Conservation (phyloP, 768 basidiomycete species). For the Suillus americanus region DNA sequence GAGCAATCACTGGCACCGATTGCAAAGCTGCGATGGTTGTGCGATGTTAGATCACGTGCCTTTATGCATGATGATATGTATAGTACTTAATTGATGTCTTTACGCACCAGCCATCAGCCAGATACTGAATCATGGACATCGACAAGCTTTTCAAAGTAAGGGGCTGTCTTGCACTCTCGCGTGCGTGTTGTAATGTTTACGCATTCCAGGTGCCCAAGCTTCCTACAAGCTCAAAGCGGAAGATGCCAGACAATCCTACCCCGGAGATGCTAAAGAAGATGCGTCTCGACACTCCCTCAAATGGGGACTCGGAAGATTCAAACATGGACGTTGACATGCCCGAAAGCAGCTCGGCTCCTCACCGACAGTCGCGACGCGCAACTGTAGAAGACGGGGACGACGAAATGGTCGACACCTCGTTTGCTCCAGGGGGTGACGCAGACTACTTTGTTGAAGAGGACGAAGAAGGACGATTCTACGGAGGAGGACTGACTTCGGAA, state of each 20-base stretch:
- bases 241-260: constrained; percentile 73
- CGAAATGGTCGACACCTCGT: constrained; percentile 38
- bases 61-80: no score
- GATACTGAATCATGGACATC: constrained; percentile 40
- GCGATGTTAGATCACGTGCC: background rate
- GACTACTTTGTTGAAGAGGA: constrained; percentile 92
- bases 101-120: background rate
- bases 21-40: no score
- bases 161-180: background rate
- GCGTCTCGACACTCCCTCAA: constrained; percentile 46
- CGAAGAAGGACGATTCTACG: constrained; percentile 89
- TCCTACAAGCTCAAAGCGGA: constrained; percentile 65
- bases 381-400: constrained; percentile 60
- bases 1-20: no score
- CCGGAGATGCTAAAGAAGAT: constrained; percentile 84
- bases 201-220: constrained; percentile 61
- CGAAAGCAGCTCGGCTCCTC: constrained; percentile 14
- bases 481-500: constrained; percentile 87
- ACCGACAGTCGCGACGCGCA: constrained; percentile 37
- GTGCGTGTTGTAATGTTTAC: constrained; percentile 5
- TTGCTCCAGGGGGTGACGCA: constrained; percentile 85
- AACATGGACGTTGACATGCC: constrained; percentile 7
- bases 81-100: background rate
- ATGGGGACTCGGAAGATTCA: constrained; percentile 7
- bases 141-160: constrained; percentile 50